Conservation (phyloP, 768 basidiomycete species). For the Termitomyces sp. region DNA sequence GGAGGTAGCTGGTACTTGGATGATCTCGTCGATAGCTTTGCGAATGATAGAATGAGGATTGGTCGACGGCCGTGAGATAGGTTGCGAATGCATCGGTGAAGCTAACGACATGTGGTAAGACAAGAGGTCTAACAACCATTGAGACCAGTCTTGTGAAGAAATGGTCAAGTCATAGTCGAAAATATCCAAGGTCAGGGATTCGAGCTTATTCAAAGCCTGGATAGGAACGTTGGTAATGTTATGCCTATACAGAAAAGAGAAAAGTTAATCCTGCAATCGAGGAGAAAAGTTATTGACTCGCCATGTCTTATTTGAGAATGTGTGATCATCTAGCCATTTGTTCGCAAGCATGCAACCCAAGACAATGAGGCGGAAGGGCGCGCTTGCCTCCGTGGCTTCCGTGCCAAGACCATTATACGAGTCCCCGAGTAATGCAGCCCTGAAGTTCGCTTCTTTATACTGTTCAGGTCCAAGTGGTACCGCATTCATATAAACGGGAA, state of each 20-base stretch:
- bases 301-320: constrained; percentile 90
- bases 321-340: constrained; percentile 88
- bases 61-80: constrained; percentile 73
- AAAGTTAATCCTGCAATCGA: constrained; percentile 6
- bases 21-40: constrained; percentile 65
- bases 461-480: constrained; percentile 47
- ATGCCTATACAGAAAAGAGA: constrained; percentile 49
- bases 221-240: constrained; percentile 76
- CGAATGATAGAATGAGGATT: constrained; percentile 70
- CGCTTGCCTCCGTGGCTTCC: constrained; percentile 52
- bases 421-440: constrained; percentile 59
- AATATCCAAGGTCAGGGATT: constrained; percentile 67
- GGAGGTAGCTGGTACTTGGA: constrained; percentile 42
- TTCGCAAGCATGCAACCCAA: constrained; percentile 85
- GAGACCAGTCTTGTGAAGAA: constrained; percentile 58
- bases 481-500: constrained; percentile 66
- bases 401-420: constrained; percentile 35
- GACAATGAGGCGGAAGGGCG: constrained; percentile 71
- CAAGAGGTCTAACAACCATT: constrained; percentile 66
- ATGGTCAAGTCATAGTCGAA: constrained; percentile 71
- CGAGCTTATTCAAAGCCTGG: constrained; percentile 64
- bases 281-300: constrained; percentile 27
- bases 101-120: constrained; percentile 63
- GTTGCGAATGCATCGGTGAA: constrained; percentile 60
- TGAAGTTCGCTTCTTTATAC: constrained; percentile 60